Base-by-base conservation (phyloP, 805 yeast genomes). In the Cyberlindnera sargentensis region DNA sequence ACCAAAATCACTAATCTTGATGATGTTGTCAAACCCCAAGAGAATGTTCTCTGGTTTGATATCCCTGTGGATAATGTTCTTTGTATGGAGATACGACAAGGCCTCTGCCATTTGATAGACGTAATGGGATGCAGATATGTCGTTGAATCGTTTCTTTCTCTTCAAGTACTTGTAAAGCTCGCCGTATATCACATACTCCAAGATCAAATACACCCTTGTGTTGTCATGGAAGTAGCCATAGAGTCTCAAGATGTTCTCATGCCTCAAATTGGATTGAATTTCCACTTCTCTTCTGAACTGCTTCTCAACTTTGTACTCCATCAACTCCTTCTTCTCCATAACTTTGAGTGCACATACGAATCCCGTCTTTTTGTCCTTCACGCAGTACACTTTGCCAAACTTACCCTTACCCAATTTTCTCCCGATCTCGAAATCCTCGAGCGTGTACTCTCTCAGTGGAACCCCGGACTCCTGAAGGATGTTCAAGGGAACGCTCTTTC, bases 1-100 rank as follows among this genome's bases (percentile, higher is more conserved):
- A 10, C 99, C 99, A 61, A 93, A 91, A 64, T 91, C 99, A 20
- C 96, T 83, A 33, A 91, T 72, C 60, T 90, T 91, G 43, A 91
- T 72, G 25, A 75, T 76, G 49, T 89, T 85, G 57, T 86, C 78
- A 47, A 80, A 73, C 6, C 88, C 87, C 8, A 91, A 67, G 36
- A 91, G 65, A 40, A 91, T 84, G 55, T 91, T 91, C 60, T 93
- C 98, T 0, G 98, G 98, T 62, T 91, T 91, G 50, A 91, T 78
- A 59, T 91, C 99, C 47, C 98, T 73, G 58, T 91, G 99, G 27
- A 91, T 84, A 36, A 93, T 80, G 50, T 82, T 78, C 54, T 82
- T 85, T 31, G 74, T 66, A 62, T 91, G 98, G 50, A 93, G 67
- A 57, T 89, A 86, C 8, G 70, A 63, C 38, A 91, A 72, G 0